These are phyloP conservation scores for Populus tremula DNA, from an alignment of 345 rosid species.

Conservation along the genomic window DNA sequence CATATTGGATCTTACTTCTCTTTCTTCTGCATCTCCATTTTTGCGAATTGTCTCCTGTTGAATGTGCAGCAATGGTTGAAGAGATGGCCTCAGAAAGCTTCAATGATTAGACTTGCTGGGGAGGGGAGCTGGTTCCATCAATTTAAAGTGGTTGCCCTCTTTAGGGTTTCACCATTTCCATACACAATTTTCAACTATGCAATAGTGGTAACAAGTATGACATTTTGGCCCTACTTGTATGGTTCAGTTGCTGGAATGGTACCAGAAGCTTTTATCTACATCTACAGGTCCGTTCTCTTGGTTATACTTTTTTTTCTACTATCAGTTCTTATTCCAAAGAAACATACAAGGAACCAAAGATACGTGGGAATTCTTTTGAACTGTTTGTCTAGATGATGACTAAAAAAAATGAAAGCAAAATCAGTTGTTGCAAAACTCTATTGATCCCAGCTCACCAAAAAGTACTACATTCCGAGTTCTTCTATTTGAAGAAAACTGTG, in stretches of 20 bases:
- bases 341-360: background rate
- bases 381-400: background rate
- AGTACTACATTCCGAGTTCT: too few species aligned
- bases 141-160: constrained; percentile 83
- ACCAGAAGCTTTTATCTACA: constrained; percentile 94
- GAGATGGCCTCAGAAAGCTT: constrained; percentile 90
- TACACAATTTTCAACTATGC: constrained; percentile 97
- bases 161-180: constrained; percentile 93
- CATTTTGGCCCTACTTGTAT: constrained; percentile 83
- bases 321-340: background rate
- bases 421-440: too few species aligned
- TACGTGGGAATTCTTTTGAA: background rate
- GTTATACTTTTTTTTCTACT: background rate
- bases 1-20: background rate
- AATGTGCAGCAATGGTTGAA: constrained; percentile 81
- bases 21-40: background rate
- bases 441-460: too few species aligned
- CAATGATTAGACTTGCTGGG: constrained; percentile 75
- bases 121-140: constrained; percentile 98
- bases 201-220: constrained; percentile 75
- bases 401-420: too few species aligned
- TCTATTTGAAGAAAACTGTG: too few species aligned
- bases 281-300: constrained; percentile 60
- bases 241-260: constrained; percentile 95
- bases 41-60: constrained; percentile 7